Base-by-base conservation (phyloP, 1,284 basidiomycete genomes). In the Exsudoporus floridanus region DNA sequence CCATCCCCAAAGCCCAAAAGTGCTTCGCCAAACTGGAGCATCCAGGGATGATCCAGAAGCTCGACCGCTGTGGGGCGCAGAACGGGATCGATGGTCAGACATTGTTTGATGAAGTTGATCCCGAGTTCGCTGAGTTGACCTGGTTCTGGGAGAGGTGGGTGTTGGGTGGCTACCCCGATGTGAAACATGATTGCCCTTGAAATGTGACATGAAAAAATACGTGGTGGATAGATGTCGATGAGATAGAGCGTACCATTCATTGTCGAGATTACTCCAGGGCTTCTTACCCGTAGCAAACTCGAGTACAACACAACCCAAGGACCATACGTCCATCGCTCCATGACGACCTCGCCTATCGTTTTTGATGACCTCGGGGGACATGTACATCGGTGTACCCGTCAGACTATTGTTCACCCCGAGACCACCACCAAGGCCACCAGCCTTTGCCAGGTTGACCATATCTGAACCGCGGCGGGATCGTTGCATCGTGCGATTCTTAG, bases 241-340 rank as follows among this genome's bases (percentile, higher is more conserved):
- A 18, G 16, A 35, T 23, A 40, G 31, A 18, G 67, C 85, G 58
- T 60, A 93, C 95, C 97, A 99, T 81, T 99, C 96, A 64, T 99
- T 99, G 71, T 99, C 97, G 40, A 98, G 83, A 66, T 98, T 96
- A 66, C 91, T 95, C 96, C 96, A 99, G 0, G 96, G 97, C 66
- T 98, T 94, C 64, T 90, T 87, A 0, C 97, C 97, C 0, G 97
- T 99, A 2, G 92, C 92, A 63, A 93, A 95, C 69, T 99, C 96
- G 36, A 99, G 82, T 3, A 99, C 87, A 21, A 99, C 94, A 68
- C 97, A 99, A 6, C 97, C 97, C 53, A 99, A 73, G 30, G 90
- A 90, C 97, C 97, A 99, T 41, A 99, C 88, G 69, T 99, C 97
- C 86, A 98, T 97, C 3, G 97, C 94, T n/a, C 96, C 96, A 55